phyloP scores from a whole-genome alignment of 768 basidiomycete genomes.

The Lactarius vividus region DNA sequence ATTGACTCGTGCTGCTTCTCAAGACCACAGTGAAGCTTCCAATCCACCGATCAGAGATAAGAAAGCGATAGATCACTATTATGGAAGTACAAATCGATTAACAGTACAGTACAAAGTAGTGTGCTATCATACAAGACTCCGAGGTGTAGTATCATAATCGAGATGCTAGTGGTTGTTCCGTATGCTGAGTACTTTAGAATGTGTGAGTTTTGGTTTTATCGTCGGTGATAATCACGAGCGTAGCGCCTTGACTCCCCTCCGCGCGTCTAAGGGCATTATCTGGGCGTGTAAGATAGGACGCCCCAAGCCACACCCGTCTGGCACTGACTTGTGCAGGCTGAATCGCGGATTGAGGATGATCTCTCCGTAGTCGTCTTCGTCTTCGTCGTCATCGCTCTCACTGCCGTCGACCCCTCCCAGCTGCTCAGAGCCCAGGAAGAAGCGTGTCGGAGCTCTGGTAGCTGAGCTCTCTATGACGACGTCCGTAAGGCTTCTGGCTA shows the following conservation, averaged over 20 bases:
- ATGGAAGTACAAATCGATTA: slow-evolving; percentile 25
- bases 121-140: slow-evolving; percentile 18
- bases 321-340: slow-evolving; percentile 8
- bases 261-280: slow-evolving; percentile 4
- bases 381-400: slow-evolving; percentile 22
- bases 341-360: slow-evolving; percentile 25
- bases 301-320: neutral
- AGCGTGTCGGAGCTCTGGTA: neutral
- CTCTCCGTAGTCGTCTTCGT: slow-evolving; percentile 29
- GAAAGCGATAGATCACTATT: neutral
- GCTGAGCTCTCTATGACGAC: slow-evolving; percentile 6
- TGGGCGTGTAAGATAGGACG: slow-evolving; percentile 7
- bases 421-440: slow-evolving; percentile 17
- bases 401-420: slow-evolving; percentile 3
- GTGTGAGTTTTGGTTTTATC: neutral
- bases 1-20: neutral
- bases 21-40: neutral
- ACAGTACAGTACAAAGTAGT: slow-evolving; percentile 21
- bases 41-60: slow-evolving; percentile 1
- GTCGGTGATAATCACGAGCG: neutral
- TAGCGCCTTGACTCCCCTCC: slow-evolving; percentile 9
- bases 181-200: slow-evolving; percentile 12
- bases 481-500: slow-evolving; percentile 15
- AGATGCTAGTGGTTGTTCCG: slow-evolving; percentile 1
- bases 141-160: slow-evolving; percentile 1